Base-by-base conservation (phyloP, 2,329 filamentous ascomycete genomes). In the Cladophialophora yegresii region DNA sequence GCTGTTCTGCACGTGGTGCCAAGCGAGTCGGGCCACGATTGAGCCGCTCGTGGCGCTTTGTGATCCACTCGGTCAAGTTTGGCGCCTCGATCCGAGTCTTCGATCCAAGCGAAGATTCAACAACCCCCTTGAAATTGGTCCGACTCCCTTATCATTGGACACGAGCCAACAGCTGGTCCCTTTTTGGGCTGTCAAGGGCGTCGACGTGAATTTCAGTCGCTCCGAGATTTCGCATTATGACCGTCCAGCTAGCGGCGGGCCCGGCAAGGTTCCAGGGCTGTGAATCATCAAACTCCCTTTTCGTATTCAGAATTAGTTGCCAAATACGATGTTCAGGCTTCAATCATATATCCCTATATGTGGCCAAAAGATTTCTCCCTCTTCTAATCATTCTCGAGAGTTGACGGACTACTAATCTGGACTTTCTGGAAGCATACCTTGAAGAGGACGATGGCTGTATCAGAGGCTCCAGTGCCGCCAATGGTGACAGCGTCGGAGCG, bases 91-190 rank as follows among this genome's bases (percentile, higher is more conserved):
- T 58, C 55, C 55, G 55, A 58, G 55, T 58, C 5, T 5, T 9
- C 55, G 43, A 53, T 49, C 57, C 20, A 8, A 51, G 23, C 30
- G 22, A 59, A 32, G 20, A 23, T 26, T 53, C 49, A 26, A 23
- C 12, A 49, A 26, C 57, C 32, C 32, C 57, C 45, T 53, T 45
- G 28, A 40, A 28, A 13, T 59, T 59, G 45, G 57, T 59, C 57
- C 57, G 57, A n/a, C 6, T 23, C 30, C 10, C 10, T 2, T 23
- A 7, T 28, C 20, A 36, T 40, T 28, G 47, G 30, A 50, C 22
- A 3, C 13, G 13, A 9, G 9, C 20, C 3, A 22, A 7, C 20
- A 33, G 22, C 56, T 36, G 49, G 49, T 22, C 30, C 45, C 13
- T 13, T 13, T 51, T 51, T 16, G 6, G 30, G 6, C 7, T 13